A percentile compares a stretch with the other conserved stretches of the same genome.
phyloP scores from a whole-genome alignment of 257 asterid species.

The Plantago major region DNA sequence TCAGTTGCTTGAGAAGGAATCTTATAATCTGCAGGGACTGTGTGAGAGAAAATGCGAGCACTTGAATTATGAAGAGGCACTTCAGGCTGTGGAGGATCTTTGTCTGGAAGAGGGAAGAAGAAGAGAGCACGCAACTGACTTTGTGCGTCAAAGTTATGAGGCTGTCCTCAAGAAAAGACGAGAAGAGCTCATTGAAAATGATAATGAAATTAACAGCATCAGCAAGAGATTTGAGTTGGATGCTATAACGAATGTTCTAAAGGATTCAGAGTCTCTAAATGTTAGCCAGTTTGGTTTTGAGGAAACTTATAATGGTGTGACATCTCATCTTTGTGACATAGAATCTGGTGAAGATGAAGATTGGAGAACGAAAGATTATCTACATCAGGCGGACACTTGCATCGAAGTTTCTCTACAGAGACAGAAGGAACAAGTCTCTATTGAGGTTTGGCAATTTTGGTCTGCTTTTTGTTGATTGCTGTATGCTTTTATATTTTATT shows the following conservation, averaged over 20 bases:
- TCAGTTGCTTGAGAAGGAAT: constrained; percentile 80
- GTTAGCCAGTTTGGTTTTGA: constrained; percentile 77
- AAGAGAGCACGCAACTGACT: constrained; percentile 57
- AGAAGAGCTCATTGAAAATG: constrained; percentile 65
- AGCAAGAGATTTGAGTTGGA: constrained; percentile 73
- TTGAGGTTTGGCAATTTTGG: constrained; percentile 58
- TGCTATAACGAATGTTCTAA: constrained; percentile 76
- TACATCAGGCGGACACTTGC: constrained; percentile 83
- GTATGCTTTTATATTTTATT: constrained; percentile 7
- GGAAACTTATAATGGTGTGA: constrained; percentile 57
- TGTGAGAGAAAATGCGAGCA: constrained; percentile 92
- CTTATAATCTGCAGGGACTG: constrained; percentile 65
- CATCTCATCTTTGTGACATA: constrained; percentile 65
- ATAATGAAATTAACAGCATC: constrained; percentile 39
- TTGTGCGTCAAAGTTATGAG: constrained; percentile 56
- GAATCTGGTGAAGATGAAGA: constrained; percentile 84
- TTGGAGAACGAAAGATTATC: constrained; percentile 69
- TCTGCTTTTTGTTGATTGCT: constrained; percentile 17
- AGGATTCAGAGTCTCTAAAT: constrained; percentile 80
- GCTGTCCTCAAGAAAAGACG: constrained; percentile 65
- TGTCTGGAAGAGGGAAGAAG: constrained; percentile 85
- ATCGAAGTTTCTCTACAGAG: constrained; percentile 84
- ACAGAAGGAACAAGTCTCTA: constrained; percentile 86
- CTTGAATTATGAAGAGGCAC: constrained; percentile 73
- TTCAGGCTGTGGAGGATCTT: constrained; percentile 80